Evolutionary conservation across 2,329 filamentous ascomycete genomes (phyloP).

Genomic region (Talaromyces sp.): DNA sequence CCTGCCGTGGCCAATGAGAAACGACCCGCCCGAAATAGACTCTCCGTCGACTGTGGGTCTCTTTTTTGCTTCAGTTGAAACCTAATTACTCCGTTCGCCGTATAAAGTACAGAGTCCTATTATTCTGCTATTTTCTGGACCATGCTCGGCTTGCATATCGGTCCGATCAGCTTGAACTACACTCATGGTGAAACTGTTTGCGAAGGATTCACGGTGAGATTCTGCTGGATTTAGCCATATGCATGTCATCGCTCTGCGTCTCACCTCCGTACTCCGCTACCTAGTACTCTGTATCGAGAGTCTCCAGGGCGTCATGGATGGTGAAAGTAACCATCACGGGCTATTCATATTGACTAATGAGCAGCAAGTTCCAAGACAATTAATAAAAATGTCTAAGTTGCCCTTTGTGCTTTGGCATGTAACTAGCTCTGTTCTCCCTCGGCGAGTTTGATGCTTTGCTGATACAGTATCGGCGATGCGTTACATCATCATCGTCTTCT

Average conservation of each 20-base stretch:
- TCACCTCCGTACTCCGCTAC: neutral
- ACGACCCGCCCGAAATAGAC: neutral
- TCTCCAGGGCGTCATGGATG: neutral
- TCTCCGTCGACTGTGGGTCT: neutral
- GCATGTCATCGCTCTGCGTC: neutral
- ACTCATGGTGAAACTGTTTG: neutral
- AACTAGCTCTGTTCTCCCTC: too few species aligned
- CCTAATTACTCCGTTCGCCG: too few species aligned
- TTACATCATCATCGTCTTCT: too few species aligned
- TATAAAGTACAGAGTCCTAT: too few species aligned
- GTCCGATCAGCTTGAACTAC: neutral
- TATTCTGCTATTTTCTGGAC: too few species aligned
- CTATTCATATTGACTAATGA: neutral
- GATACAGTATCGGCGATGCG: too few species aligned
- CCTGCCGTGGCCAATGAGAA: neutral
- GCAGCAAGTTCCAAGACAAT: neutral
- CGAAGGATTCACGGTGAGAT: neutral
- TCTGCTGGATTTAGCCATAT: neutral
- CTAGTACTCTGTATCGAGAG: too few species aligned
- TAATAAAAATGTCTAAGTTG: neutral
- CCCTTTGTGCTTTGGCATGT: neutral
- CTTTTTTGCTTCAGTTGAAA: neutral
- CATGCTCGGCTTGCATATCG: neutral
- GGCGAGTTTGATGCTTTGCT: too few species aligned
- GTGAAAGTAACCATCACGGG: neutral